Evolutionary conservation across 306 rosid genomes (phyloP), one percentile per base, ranked within the genome.

Genomic region (Parietaria judaica): DNA sequence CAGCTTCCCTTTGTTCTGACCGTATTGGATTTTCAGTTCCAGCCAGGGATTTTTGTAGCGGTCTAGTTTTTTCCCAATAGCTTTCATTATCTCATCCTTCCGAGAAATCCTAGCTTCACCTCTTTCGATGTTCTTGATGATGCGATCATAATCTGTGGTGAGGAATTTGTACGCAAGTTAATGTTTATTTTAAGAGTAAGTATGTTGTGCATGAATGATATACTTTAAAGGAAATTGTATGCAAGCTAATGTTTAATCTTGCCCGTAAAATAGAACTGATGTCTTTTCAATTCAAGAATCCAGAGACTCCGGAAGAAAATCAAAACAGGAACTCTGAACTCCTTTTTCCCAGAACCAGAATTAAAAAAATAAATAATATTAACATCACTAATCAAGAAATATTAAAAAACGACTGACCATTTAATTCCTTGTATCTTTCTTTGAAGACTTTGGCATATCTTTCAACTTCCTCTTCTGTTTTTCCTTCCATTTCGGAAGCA

Each of bases 31-130:
- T 81, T 92, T 92, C 67, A 92, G 75, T 79, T 92, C 99, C 64
- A 92, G 78, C 99, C 99, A 92, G 12, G 99, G 99, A 79, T 92
- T 92, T 86, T 88, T 92, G 82, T 92, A 92, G 64, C 96, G 95
- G 66, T 88, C 95, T 83, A 92, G 72, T 79, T 92, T 92, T 84
- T 92, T 92, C 61, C 95, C 99, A 69, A 92, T 86, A 60, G 99
- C 99, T 72, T 92, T 92, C 99, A 86, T 92, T 70, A 92, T 92
- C 80, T 92, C 99, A 70, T 92, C 99, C 60, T 92, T 92, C 34
- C 96, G 88, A 14, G 99, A 84, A 75, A 92, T 92, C 73, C 99
- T 86, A 0, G 96, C 95, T 76, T 92, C 99, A 54, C 99, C 99
- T 79, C 99, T 88, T 79, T 92, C 99, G 10, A 92, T 92, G 79